A percentile compares a stretch with the other conserved stretches of the same genome.
phyloP scores from a whole-genome alignment of 805 yeast species.

The Lachancea mirantina region DNA sequence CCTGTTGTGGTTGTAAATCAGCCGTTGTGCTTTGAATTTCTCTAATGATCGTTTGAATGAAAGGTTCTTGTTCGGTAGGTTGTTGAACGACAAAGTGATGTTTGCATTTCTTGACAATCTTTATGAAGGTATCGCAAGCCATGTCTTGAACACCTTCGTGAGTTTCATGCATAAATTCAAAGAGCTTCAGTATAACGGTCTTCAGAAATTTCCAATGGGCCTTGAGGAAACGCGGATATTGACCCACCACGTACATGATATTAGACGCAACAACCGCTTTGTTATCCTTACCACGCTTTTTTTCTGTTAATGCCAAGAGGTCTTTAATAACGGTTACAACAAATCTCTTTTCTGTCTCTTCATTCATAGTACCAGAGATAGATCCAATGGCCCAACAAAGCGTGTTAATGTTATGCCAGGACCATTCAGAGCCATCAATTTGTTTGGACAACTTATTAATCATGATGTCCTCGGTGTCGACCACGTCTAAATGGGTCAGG shows the following conservation, averaged over 20 bases:
- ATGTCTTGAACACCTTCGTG: conserved; percentile 99
- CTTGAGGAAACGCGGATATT: conserved; percentile 92
- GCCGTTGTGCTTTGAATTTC: conserved; percentile 80
- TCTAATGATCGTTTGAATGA: conserved; percentile 80
- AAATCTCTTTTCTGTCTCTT: conserved; percentile 92
- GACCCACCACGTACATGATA: conserved; percentile 99
- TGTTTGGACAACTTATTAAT: conserved; percentile 84
- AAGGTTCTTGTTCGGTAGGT: conserved; percentile 79
- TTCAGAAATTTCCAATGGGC: conserved; percentile 98
- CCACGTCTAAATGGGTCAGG: conserved; percentile 89
- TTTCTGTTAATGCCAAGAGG: conserved; percentile 82
- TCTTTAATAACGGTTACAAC: conserved; percentile 91
- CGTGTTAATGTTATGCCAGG: conserved; percentile 96
- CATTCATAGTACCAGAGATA: conserved; percentile 97
- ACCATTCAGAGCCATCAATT: conserved; percentile 96
- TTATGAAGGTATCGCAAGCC: conserved; percentile 99
- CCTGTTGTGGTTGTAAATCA: conserved; percentile 94
- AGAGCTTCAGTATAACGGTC: conserved; percentile 90
- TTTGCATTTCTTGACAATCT: conserved; percentile 91
- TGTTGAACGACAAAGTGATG: conserved; percentile 89
- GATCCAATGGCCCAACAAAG: conserved; percentile 99
- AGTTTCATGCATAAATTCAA: conserved; percentile 99
- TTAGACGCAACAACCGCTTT: conserved; percentile 99
- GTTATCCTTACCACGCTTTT: conserved; percentile 95
- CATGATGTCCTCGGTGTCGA: conserved; percentile 92